These are phyloP conservation scores for Capronia americana DNA, from an alignment of 2,329 filamentous ascomycete genomes.

Conservation along the genomic window DNA sequence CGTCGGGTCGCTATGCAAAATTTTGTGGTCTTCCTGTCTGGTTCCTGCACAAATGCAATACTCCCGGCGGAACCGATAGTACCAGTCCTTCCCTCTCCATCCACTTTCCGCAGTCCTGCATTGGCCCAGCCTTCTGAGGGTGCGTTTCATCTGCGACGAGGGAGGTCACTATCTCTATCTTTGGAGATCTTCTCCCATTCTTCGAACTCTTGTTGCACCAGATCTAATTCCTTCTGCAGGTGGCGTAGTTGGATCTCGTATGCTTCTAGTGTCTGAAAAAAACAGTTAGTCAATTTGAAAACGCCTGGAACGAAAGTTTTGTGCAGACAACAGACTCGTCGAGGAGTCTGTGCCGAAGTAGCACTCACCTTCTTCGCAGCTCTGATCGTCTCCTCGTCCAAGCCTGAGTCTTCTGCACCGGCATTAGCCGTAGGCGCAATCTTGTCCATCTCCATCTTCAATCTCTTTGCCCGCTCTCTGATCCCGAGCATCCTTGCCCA, in stretches of 20 bases:
- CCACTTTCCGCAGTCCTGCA: background rate
- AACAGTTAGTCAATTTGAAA: background rate
- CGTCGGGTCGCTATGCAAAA: constrained; percentile 32
- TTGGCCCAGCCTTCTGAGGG: background rate
- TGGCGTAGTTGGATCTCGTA: constrained; percentile 61
- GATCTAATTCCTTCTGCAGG: constrained; percentile 65
- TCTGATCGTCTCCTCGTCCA: constrained; percentile 66
- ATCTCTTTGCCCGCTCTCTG: constrained; percentile 62
- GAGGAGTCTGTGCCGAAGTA: background rate
- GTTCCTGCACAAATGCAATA: background rate
- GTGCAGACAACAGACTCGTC: background rate
- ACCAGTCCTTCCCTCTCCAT: background rate
- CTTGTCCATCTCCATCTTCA: constrained; percentile 66
- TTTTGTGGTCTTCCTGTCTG: constrained; percentile 7
- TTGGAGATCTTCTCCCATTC: constrained; percentile 56
- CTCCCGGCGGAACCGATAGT: background rate
- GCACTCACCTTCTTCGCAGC: constrained; percentile 64
- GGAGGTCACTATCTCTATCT: constrained; percentile 30
- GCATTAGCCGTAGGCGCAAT: constrained; percentile 49
- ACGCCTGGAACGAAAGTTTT: background rate
- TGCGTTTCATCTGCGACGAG: constrained; percentile 28
- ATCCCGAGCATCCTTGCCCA: constrained; percentile 71
- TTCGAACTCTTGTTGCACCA: constrained; percentile 65
- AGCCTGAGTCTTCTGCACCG: constrained; percentile 45
- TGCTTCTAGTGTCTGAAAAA: constrained; percentile 55